Conservation (phyloP, 345 rosid species). For the Eucalyptus cloeziana region DNA sequence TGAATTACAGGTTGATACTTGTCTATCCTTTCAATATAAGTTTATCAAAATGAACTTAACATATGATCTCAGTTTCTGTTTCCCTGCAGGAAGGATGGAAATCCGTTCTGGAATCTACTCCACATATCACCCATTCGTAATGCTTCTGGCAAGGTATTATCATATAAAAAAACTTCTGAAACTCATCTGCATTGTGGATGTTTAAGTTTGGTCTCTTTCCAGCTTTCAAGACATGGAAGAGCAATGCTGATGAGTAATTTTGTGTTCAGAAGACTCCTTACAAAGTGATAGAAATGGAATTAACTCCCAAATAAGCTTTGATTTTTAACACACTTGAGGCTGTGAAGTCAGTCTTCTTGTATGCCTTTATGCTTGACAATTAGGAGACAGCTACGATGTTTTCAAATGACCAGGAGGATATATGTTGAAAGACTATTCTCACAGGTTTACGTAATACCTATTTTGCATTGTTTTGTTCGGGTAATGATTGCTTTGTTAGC, state of each 20-base stretch:
- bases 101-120: slow-evolving; percentile 82
- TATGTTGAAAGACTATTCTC: neutral
- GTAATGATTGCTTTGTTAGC: neutral
- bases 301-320: neutral
- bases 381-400: neutral
- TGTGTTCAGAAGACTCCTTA: neutral
- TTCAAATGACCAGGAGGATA: neutral
- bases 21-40: slow-evolving; percentile 2
- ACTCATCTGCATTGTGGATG: neutral
- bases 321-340: neutral
- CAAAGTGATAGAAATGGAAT: neutral
- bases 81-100: slow-evolving; percentile 63
- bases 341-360: neutral
- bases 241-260: neutral
- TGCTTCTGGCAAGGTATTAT: slow-evolving; percentile 90
- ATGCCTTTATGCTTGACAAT: neutral
- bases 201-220: neutral
- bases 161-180: neutral
- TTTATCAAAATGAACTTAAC: neutral
- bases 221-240: neutral
- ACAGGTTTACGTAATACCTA: neutral
- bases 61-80: neutral
- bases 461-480: neutral
- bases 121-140: slow-evolving; percentile 88
- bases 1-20: slow-evolving; percentile 88